These are phyloP conservation scores for Monilinia aucupariae DNA, from an alignment of 2,329 filamentous ascomycete genomes.

Conservation along the genomic window DNA sequence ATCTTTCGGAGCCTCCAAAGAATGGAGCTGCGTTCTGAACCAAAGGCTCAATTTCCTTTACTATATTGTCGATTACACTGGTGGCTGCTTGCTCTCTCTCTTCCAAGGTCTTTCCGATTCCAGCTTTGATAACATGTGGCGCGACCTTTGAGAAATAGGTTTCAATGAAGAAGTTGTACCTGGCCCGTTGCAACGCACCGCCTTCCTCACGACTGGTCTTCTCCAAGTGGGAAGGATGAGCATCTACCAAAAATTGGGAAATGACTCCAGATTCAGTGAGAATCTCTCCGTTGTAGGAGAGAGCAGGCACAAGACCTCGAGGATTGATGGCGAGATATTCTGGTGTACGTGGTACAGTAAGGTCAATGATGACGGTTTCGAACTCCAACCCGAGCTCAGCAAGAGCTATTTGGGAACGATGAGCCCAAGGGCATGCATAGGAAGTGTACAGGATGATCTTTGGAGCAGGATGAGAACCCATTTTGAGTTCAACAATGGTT, in stretches of 20 bases:
- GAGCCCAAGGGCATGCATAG: conserved; percentile 62
- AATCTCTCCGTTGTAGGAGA: conserved; percentile 62
- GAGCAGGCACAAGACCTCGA: conserved; percentile 67
- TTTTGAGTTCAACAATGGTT: conserved; percentile 18
- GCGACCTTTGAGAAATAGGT: conserved; percentile 60
- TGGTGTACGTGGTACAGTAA: conserved; percentile 59
- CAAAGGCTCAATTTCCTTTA: conserved; percentile 70
- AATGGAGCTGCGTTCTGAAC: conserved; percentile 53
- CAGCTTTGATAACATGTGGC: conserved; percentile 42
- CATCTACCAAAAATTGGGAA: conserved; percentile 64
- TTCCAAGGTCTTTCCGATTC: conserved; percentile 21
- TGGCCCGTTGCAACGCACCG: conserved; percentile 57
- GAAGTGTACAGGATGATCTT: conserved; percentile 22
- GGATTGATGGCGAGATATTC: conserved; percentile 77
- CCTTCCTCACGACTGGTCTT: conserved; percentile 48
- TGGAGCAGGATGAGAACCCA: conserved; percentile 16
- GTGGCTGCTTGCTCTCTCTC: conserved; percentile 47
- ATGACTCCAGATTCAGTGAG: conserved; percentile 70
- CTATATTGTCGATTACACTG: conserved; percentile 50
- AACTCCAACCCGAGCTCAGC: conserved; percentile 60
- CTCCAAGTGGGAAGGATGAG: conserved; percentile 61
- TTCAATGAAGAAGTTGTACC: conserved; percentile 67
- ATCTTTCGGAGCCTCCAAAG: conserved; percentile 56
- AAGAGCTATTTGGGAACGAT: conserved; percentile 68
- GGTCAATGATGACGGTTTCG: conserved; percentile 68